A percentile compares a stretch with the other conserved stretches of the same genome.
phyloP scores from a whole-genome alignment of 1,284 basidiomycete genomes.

The Tilletia horrida region DNA sequence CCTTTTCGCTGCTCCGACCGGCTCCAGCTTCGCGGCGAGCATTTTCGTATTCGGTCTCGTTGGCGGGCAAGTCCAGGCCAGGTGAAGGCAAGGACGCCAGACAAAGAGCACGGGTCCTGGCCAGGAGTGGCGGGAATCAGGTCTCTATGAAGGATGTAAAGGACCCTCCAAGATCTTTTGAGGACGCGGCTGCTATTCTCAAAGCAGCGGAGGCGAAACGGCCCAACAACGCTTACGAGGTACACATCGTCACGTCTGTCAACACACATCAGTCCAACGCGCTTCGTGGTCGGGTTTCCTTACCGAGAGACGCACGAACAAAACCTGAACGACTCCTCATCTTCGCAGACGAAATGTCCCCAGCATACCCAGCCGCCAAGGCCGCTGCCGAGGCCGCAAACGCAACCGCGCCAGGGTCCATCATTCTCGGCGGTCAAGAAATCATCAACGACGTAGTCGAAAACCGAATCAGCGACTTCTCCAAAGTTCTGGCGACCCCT shows the following conservation, averaged over 20 bases:
- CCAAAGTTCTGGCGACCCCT: constrained; percentile 78
- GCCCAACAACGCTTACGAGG: constrained; percentile 47
- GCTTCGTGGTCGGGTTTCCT: constrained; percentile 47
- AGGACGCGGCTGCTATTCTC: constrained; percentile 24
- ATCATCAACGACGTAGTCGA: constrained; percentile 46
- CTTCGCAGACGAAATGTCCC: constrained; percentile 49
- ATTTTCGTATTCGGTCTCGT: constrained; percentile 1
- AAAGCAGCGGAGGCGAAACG: constrained; percentile 34
- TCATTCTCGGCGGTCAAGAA: constrained; percentile 48
- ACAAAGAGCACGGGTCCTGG: constrained; percentile 17
- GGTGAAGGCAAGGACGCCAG: constrained; percentile 29
- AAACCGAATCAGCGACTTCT: constrained; percentile 55
- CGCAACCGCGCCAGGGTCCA: constrained; percentile 1
- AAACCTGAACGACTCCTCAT: constrained; percentile 49
- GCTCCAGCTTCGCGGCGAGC: neutral
- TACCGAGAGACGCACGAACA: constrained; percentile 43
- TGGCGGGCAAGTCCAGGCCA: constrained; percentile 24
- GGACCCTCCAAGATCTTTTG: constrained; percentile 6
- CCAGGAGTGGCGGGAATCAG: constrained; percentile 9
- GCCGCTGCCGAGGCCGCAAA: constrained; percentile 10
- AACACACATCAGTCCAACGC: constrained; percentile 51
- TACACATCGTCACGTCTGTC: constrained; percentile 51
- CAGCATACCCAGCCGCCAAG: constrained; percentile 16
- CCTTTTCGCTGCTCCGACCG: neutral
- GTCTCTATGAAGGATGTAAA: constrained; percentile 9